Evolutionary conservation across 495 filamentous ascomycete species (phyloP).

Genomic region (Poronia punctata): DNA sequence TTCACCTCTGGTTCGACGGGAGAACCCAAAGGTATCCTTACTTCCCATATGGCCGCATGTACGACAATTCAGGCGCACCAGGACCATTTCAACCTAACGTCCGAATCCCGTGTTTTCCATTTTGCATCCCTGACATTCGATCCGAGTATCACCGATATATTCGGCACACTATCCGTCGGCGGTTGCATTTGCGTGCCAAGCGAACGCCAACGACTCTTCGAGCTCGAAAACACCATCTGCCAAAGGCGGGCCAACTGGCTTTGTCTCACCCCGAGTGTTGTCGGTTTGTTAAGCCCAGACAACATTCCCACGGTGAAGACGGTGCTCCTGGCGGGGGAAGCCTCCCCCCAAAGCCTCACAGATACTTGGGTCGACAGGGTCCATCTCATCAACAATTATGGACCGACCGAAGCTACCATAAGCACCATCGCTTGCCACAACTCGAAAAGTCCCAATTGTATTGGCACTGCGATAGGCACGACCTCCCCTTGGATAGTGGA

Average conservation of each 20-base stretch:
- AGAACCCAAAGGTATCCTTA: background rate
- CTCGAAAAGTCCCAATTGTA: slow-evolving; percentile 52
- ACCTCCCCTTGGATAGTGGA: slow-evolving; percentile 48
- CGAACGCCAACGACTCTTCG: background rate
- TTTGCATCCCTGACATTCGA: background rate
- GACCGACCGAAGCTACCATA: slow-evolving; percentile 70
- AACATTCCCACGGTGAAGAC: background rate
- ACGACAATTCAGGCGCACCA: background rate
- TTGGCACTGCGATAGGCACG: slow-evolving; percentile 61
- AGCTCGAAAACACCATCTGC: background rate
- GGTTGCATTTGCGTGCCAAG: background rate
- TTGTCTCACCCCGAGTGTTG: background rate
- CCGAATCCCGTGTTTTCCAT: background rate
- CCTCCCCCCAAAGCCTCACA: background rate
- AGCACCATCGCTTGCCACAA: slow-evolving; percentile 60
- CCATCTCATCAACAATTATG: slow-evolving; percentile 51
- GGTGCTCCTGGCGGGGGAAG: background rate
- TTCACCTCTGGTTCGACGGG: background rate
- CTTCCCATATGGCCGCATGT: background rate
- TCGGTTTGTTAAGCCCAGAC: background rate
- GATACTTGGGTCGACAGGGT: slow-evolving; percentile 5
- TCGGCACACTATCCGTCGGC: background rate
- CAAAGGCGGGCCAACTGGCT: background rate
- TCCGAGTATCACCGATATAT: background rate
- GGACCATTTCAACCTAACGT: background rate